Conservation (phyloP, 2,329 filamentous ascomycete genomes). For the Stagonosporopsis vannaccii region DNA sequence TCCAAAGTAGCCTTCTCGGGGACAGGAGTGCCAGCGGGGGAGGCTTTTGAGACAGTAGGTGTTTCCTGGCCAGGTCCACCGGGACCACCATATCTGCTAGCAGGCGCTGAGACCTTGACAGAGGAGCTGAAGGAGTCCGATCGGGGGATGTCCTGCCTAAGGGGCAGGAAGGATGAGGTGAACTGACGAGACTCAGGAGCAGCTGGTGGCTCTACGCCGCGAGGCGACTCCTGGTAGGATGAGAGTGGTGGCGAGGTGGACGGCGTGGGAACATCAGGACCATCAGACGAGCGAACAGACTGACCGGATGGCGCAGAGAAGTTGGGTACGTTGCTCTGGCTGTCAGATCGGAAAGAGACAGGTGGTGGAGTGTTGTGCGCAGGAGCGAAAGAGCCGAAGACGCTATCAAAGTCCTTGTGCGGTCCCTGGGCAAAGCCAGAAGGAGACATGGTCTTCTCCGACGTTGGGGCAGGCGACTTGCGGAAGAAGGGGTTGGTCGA, state of each 20-base stretch:
- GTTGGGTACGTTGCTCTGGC: constrained; percentile 44
- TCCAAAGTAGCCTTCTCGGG: constrained; percentile 54
- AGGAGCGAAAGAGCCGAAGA: constrained; percentile 74
- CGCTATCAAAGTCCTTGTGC: constrained; percentile 73
- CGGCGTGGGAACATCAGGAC: constrained; percentile 64
- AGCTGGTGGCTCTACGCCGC: constrained; percentile 66
- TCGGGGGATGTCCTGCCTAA: constrained; percentile 63
- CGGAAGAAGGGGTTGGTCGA: constrained; percentile 97
- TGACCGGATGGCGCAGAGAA: constrained; percentile 52
- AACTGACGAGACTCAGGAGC: constrained; percentile 79
- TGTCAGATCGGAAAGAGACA: constrained; percentile 68
- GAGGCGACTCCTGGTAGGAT: constrained; percentile 61
- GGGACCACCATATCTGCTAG: constrained; percentile 65
- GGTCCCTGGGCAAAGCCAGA: constrained; percentile 56
- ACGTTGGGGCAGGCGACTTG: constrained; percentile 58
- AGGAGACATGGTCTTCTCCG: constrained; percentile 60
- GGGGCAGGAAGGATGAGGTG: constrained; percentile 76
- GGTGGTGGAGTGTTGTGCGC: constrained; percentile 58
- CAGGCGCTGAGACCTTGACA: constrained; percentile 77
- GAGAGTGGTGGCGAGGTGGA: constrained; percentile 68
- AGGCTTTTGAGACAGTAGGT: constrained; percentile 53
- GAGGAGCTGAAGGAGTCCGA: constrained; percentile 78
- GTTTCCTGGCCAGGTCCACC: constrained; percentile 54
- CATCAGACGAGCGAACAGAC: constrained; percentile 55
- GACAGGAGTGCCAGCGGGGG: constrained; percentile 60